A percentile compares a stretch with the other conserved stretches of the same genome.
phyloP scores from a whole-genome alignment of 2,329 filamentous ascomycete genomes.

The Stromatinia cepivora region DNA sequence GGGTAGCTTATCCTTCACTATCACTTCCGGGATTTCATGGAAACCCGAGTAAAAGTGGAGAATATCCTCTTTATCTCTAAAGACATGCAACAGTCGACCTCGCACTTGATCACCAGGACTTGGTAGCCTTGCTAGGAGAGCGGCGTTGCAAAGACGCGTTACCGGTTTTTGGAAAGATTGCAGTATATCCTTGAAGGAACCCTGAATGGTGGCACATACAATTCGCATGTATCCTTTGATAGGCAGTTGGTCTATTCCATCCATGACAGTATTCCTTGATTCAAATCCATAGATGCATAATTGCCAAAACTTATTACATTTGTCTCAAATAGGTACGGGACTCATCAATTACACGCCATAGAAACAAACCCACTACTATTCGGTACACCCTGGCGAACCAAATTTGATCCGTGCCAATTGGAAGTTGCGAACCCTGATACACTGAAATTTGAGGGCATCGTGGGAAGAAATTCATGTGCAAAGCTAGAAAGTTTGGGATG shows the following conservation, averaged over 20 bases:
- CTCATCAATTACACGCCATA: conserved; percentile 7
- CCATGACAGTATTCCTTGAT: conserved; percentile 10
- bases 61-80: conserved; percentile 9
- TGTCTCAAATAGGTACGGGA: conserved; percentile 15
- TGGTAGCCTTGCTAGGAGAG: conserved; percentile 23
- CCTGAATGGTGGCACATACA: neutral
- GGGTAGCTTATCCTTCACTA: conserved; percentile 4
- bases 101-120: conserved; percentile 10
- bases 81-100: conserved; percentile 4
- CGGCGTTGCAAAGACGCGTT: conserved; percentile 16
- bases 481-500: conserved; percentile 5
- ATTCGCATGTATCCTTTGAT: neutral
- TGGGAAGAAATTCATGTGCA: neutral
- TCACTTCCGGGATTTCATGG: conserved; percentile 1
- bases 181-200: neutral
- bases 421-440: neutral
- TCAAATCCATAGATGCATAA: conserved; percentile 4
- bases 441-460: neutral
- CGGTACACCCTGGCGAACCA: neutral
- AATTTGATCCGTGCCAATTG: conserved; percentile 15
- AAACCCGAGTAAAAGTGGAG: neutral
- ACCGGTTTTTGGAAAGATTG: conserved; percentile 14
- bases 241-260: conserved; percentile 18
- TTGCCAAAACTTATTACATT: conserved; percentile 12
- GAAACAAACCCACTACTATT: conserved; percentile 1